Evolutionary conservation across 2,329 filamentous ascomycete genomes (phyloP), one percentile per base, ranked within the genome.

Genomic region (Pseudopithomyces maydicus): DNA sequence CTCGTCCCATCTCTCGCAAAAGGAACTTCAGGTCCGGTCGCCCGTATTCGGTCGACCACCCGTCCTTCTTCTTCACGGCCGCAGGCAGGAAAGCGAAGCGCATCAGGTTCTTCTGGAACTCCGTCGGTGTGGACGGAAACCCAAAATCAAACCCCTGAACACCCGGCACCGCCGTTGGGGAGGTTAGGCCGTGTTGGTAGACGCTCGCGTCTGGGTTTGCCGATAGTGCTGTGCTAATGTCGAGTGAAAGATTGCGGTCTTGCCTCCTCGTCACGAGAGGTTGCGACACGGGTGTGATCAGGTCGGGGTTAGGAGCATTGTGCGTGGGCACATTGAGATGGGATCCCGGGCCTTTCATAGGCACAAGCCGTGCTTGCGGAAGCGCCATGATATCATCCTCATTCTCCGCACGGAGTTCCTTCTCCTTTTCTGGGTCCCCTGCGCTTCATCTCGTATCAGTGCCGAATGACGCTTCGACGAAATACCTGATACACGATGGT

Each of bases 1-100:
- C 88, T n/a, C 88, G 89, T 4, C 91, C 90, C 84, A 92, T 89
- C 62, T 95, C 88, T 68, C 86, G 88, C 52, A 98, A 83, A 86
- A 96, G 91, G 74, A 89, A 94, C 1, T 91, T 89, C 35, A 98
- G 85, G 65, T 97, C 90, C 0, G 94, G 94, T 0, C 94, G 86
- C 17, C 92, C 92, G 75, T 97, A 97, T 77, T 97, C 93, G 14
- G 95, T 92, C 62, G 86, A 90, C 92, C 94, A 97, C 53, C 92
- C 91, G 63, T 91, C 89, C 51, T 81, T 80, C 63, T 80, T 80
- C 71, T 78, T 76, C 58, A 80, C 68, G 6, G 79, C 75, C 1
- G 79, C 80, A 15, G 77, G 84, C 58, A 93, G 85, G 73, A 96
- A 96, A 1, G 92, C 92, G 71, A 95, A 97, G 15, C 92, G 90